These are phyloP conservation scores for Termitomyces sp. DNA, from an alignment of 768 basidiomycete genomes.

Conservation along the genomic window DNA sequence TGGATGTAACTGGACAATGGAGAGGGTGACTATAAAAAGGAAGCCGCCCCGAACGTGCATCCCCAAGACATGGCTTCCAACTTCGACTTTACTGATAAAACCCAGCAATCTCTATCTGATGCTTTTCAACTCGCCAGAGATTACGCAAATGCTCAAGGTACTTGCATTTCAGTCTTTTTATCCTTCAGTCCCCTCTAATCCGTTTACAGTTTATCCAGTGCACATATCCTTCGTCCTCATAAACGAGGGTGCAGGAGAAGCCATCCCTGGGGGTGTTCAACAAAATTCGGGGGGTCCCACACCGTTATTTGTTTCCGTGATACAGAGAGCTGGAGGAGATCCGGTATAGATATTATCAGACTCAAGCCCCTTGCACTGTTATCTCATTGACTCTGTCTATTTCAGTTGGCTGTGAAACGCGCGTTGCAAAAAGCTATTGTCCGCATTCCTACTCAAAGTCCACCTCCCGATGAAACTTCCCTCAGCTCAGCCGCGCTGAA, in stretches of 20 bases:
- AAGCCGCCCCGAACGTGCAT: conserved; percentile 1
- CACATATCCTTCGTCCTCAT: conserved; percentile 83
- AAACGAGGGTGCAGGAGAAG: conserved; percentile 52
- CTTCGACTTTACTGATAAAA: conserved; percentile 85
- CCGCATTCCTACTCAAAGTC: conserved; percentile 77
- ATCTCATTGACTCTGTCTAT: background rate
- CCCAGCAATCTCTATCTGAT: conserved; percentile 62
- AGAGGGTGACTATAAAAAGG: background rate
- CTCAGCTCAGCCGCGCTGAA: conserved; percentile 54
- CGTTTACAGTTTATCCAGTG: conserved; percentile 63
- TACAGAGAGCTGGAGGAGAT: conserved; percentile 84
- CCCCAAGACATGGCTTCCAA: conserved; percentile 41
- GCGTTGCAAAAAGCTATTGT: conserved; percentile 74
- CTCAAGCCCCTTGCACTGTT: background rate
- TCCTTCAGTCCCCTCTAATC: conserved; percentile 8
- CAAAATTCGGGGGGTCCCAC: conserved; percentile 23
- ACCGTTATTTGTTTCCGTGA: conserved; percentile 73
- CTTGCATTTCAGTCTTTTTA: conserved; percentile 3
- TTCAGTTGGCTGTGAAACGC: conserved; percentile 59
- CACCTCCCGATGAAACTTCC: conserved; percentile 78
- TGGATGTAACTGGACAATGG: background rate
- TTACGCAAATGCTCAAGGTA: conserved; percentile 79
- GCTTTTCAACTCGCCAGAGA: conserved; percentile 83
- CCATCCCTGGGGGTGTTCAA: conserved; percentile 28
- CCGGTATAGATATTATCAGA: no score